Conservation (phyloP, 2,329 filamentous ascomycete species). For the Emydomyces testavorans region DNA sequence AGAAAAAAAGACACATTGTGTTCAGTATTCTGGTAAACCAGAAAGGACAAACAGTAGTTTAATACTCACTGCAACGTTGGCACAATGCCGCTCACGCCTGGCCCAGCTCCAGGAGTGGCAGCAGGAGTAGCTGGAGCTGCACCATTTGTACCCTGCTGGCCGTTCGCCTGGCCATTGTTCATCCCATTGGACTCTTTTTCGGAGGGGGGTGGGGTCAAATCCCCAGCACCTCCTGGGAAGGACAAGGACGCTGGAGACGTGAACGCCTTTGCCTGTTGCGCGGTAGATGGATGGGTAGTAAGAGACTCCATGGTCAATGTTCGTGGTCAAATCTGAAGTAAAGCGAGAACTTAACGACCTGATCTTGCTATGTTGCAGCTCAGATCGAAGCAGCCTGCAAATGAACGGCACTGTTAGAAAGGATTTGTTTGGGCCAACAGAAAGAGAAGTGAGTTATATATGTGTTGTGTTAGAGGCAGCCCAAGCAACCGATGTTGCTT, state of each 20-base stretch:
- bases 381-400: conserved; percentile 21
- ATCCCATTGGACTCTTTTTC: conserved; percentile 50
- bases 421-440: background rate
- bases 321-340: conserved; percentile 17
- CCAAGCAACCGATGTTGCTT: conserved; percentile 1
- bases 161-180: conserved; percentile 33
- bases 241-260: conserved; percentile 85
- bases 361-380: background rate
- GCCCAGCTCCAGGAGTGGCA: conserved; percentile 73
- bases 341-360: conserved; percentile 13
- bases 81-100: conserved; percentile 78
- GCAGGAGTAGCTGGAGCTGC: conserved; percentile 83
- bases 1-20: conserved; percentile 19
- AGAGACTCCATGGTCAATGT: conserved; percentile 62
- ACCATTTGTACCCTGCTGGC: conserved; percentile 54
- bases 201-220: conserved; percentile 67
- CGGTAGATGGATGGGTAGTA: conserved; percentile 82
- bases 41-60: conserved; percentile 32
- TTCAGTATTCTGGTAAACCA: conserved; percentile 41
- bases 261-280: conserved; percentile 89
- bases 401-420: background rate
- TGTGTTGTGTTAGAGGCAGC: background rate
- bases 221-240: conserved; percentile 72
- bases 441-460: background rate
- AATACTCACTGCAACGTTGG: conserved; percentile 94